These are phyloP conservation scores for Gossypium mustelinum DNA, from an alignment of 345 rosid species.

Conservation along the genomic window DNA sequence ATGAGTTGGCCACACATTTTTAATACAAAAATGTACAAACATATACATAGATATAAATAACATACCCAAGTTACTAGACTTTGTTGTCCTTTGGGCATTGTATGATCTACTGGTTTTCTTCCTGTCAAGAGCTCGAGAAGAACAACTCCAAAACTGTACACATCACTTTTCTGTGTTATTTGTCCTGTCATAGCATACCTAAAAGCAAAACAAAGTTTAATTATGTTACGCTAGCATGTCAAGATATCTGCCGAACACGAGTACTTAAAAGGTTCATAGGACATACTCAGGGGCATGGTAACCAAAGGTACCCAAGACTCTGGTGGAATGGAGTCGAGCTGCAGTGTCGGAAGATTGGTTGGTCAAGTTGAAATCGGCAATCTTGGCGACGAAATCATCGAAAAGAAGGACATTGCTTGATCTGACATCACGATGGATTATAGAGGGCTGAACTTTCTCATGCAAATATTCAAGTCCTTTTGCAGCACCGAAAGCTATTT, in stretches of 20 bases:
- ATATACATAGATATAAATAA: not conserved
- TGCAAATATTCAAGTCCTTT: conserved; percentile 95
- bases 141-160: conserved; percentile 98
- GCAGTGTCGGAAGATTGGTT: conserved; percentile 89
- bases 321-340: conserved; percentile 89
- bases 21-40: not conserved
- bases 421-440: conserved; percentile 91
- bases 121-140: conserved; percentile 94
- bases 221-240: not conserved
- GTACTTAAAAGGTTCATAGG: not conserved
- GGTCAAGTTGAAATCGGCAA: conserved; percentile 91
- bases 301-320: conserved; percentile 96
- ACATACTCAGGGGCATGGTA: conserved; percentile 98
- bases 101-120: conserved; percentile 96
- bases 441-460: conserved; percentile 85
- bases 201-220: not conserved
- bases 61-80: conserved; percentile 96
- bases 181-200: conserved; percentile 99
- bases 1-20: not conserved
- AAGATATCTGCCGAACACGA: not conserved
- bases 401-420: conserved; percentile 93
- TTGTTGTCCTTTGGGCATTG: conserved; percentile 99
- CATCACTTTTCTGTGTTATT: conserved; percentile 95
- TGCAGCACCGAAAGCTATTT: conserved; percentile 86
- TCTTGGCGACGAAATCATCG: conserved; percentile 75